A percentile compares a stretch with the other conserved stretches of the same genome.
phyloP scores from a whole-genome alignment of 768 basidiomycete species.

The Lepiota brunneoincarnata region DNA sequence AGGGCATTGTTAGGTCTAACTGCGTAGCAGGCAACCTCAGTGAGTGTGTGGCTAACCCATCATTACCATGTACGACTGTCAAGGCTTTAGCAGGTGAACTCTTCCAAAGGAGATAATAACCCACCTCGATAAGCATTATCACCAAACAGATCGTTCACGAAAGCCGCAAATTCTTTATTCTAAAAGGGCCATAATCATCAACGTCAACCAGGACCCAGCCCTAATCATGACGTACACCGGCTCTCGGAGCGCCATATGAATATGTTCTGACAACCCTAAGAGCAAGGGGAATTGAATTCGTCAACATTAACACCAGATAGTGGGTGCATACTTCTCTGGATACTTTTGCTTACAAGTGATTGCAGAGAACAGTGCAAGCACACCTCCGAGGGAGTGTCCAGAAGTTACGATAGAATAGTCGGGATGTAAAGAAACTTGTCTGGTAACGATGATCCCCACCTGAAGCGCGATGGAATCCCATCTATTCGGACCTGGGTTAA shows the following conservation, averaged over 20 bases:
- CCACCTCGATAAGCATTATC: slow-evolving; percentile 40
- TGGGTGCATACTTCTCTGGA: slow-evolving; percentile 26
- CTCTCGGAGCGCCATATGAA: slow-evolving; percentile 49
- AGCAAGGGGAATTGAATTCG: background rate
- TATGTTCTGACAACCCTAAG: slow-evolving; percentile 37
- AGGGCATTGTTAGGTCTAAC: background rate
- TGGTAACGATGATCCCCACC: slow-evolving; percentile 33
- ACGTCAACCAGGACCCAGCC: background rate
- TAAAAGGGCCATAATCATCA: slow-evolving; percentile 13
- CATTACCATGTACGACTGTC: slow-evolving; percentile 49
- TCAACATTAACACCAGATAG: background rate
- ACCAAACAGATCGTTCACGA: slow-evolving; percentile 40
- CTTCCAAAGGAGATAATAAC: background rate
- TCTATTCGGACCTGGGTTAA: slow-evolving; percentile 23
- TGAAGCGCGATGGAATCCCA: slow-evolving; percentile 48
- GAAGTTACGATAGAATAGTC: slow-evolving; percentile 40
- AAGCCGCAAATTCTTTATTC: slow-evolving; percentile 45
- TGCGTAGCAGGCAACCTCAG: background rate
- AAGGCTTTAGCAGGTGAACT: background rate
- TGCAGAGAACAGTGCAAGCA: slow-evolving; percentile 47
- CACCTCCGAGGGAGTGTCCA: slow-evolving; percentile 56
- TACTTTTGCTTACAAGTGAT: slow-evolving; percentile 42
- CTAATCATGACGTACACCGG: slow-evolving; percentile 33
- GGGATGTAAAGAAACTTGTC: slow-evolving; percentile 32
- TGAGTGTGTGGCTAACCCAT: slow-evolving; percentile 31